Base-by-base conservation (phyloP, 371 early-diverging fungal genomes). In the Quaeritorhiza haematococci region DNA sequence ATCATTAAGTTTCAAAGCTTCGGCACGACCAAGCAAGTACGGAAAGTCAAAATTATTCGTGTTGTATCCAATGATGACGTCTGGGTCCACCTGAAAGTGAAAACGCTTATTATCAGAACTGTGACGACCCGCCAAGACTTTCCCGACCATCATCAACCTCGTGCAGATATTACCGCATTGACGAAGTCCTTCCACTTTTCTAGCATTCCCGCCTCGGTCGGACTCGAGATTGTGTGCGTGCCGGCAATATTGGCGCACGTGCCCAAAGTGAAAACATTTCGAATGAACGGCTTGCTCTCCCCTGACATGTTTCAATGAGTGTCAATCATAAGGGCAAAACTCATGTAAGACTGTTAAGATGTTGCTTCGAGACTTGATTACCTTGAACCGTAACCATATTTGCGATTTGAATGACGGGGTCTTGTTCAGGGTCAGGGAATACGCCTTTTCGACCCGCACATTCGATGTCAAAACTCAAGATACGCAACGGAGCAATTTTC, bases 381-480 rank as follows among this genome's bases (percentile, higher is more conserved):
- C 85, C 92, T 75, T 97, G 98, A 3, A 89, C 64, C 1, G 93
- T 88, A 3, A 96, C 87, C 34, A 98, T 84, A 52, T 91, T 94
- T 3, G 99, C 99, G 63, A 99, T 99, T 72, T 99, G 99, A 61
- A 99, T 99, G n/a, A 99, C 93, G 0, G 99, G 95, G 74, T 99
- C 99, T 2, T 80, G 59, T 45, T 84, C 69, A 10, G 99, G 81
- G 47, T 93, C 93, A 0, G 99, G 99, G 62, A 99, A 99, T n/a
- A 92, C 75, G 41, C 95, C 95, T 57, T 91, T 92, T 34, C 96
- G 78, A 23, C 98, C 98, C 35, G 94, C 90, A 67, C 98, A 98
- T 77, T 99, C 99, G 60, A 99, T 98, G 87, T 99, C 99, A 67
- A 99, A 95, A 66, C 94, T 93, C 42, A 99, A 67, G 47, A 99